These are phyloP conservation scores for Wickerhamomyces hampshirensis DNA, from an alignment of 805 yeast species.

Conservation along the genomic window DNA sequence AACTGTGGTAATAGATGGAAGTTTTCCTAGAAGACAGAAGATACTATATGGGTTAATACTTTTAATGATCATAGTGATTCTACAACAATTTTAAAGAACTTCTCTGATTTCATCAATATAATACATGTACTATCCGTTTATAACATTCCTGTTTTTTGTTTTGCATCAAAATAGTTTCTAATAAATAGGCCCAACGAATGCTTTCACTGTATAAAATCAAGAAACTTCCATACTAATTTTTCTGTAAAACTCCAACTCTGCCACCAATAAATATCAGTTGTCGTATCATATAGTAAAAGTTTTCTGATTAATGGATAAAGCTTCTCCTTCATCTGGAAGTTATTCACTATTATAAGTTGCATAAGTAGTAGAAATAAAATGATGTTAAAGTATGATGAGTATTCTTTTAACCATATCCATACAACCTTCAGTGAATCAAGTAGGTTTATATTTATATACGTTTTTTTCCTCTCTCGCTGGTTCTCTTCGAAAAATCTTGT, in stretches of 20 bases:
- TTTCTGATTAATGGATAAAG: constrained; percentile 1
- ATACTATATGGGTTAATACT: no score
- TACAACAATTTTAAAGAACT: no score
- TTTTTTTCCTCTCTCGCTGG: not conserved
- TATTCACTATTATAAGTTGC: constrained; percentile 1
- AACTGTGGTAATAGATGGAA: constrained; percentile 98
- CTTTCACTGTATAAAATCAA: constrained; percentile 11
- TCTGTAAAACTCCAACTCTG: constrained; percentile 13
- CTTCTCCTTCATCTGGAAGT: constrained; percentile 2
- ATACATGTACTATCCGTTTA: no score
- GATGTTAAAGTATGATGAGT: constrained; percentile 2
- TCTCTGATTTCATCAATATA: no score
- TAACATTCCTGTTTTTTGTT: no score
- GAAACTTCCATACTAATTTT: constrained; percentile 13
- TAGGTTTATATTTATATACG: constrained; percentile 2
- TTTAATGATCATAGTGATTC: no score
- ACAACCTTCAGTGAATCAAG: not conserved
- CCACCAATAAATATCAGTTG: constrained; percentile 21
- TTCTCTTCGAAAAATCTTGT: not conserved
- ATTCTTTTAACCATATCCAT: not conserved
- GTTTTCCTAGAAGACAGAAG: constrained; percentile 59
- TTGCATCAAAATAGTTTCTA: no score
- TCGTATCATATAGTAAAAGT: constrained; percentile 8
- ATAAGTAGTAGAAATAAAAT: constrained; percentile 7
- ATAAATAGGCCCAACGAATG: constrained; percentile 1